Conservation (phyloP, 768 basidiomycete genomes). For the Rhodotorula graminis region DNA sequence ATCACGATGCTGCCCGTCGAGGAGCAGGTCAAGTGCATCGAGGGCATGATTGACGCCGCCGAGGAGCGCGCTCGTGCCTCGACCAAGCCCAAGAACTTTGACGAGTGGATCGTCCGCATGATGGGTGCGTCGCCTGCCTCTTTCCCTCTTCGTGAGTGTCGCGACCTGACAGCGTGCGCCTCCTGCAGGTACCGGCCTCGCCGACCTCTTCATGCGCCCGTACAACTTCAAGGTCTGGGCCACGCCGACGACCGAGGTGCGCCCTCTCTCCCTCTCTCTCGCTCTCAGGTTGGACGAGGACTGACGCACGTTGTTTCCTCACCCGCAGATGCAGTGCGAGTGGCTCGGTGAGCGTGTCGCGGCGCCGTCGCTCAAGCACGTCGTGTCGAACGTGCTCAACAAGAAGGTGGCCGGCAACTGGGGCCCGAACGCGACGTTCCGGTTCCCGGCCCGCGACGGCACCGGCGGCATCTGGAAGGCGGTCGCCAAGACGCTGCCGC, state of each 20-base stretch:
- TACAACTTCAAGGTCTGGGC: constrained; percentile 52
- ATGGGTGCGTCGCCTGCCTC: constrained; percentile 39
- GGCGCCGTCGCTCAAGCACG: constrained; percentile 47
- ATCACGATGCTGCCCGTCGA: constrained; percentile 48
- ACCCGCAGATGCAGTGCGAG: constrained; percentile 48
- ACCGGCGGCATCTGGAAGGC: constrained; percentile 51
- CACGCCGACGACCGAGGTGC: constrained; percentile 44
- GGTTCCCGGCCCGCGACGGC: constrained; percentile 48
- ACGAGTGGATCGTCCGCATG: constrained; percentile 49
- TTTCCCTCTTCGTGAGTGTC: not conserved
- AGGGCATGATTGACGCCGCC: constrained; percentile 48
- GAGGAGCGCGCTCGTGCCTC: constrained; percentile 44
- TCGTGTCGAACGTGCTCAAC: constrained; percentile 48
- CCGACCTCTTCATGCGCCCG: constrained; percentile 49
- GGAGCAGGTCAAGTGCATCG: constrained; percentile 47
- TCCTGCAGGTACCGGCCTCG: constrained; percentile 45
- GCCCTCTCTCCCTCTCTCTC: not conserved
- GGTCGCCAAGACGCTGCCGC: constrained; percentile 45
- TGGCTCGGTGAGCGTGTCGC: constrained; percentile 51
- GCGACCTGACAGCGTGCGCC: not conserved
- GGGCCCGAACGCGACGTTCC: constrained; percentile 49
- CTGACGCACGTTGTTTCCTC: not conserved
- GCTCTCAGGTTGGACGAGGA: too few species aligned
- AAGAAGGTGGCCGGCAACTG: constrained; percentile 48
- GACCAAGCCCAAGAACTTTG: constrained; percentile 47